Percentiles rank a stretch among this genome's conserved stretches.
Conservation (phyloP, 805 yeast genomes). For the Clavispora carvajalis region DNA sequence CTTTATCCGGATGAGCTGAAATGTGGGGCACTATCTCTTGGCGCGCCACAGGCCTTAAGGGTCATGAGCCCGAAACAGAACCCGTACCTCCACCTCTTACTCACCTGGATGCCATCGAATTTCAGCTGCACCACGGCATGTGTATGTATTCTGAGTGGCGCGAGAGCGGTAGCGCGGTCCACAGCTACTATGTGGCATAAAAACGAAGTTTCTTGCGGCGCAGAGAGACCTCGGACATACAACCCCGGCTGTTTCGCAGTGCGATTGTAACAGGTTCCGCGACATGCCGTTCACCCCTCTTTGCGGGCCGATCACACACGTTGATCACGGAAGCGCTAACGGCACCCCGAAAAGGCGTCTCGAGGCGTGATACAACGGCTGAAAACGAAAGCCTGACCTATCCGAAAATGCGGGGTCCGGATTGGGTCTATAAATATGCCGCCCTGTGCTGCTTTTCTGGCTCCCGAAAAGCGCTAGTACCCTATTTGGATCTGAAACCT, state of each 20-base stretch:
- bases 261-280: background rate
- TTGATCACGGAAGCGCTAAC: background rate
- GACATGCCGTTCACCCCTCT: constrained; percentile 1
- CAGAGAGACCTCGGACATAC: background rate
- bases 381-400: background rate
- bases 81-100: background rate
- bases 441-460: background rate
- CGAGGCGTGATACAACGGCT: background rate
- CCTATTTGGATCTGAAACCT: background rate
- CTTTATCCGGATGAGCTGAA: background rate
- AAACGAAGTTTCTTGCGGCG: too few species aligned
- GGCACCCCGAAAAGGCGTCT: background rate
- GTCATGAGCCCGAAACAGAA: background rate
- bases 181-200: too few species aligned
- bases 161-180: too few species aligned
- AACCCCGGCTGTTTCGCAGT: background rate
- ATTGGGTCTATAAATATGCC: background rate
- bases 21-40: background rate
- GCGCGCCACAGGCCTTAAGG: background rate
- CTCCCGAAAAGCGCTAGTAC: background rate
- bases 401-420: background rate
- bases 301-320: background rate
- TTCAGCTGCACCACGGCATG: too few species aligned
- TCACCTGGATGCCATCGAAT: too few species aligned
- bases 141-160: too few species aligned